A percentile compares a stretch with the other conserved stretches of the same genome.
Conservation (phyloP, 2,329 filamentous ascomycete genomes). For the Cladosporium sp. region DNA sequence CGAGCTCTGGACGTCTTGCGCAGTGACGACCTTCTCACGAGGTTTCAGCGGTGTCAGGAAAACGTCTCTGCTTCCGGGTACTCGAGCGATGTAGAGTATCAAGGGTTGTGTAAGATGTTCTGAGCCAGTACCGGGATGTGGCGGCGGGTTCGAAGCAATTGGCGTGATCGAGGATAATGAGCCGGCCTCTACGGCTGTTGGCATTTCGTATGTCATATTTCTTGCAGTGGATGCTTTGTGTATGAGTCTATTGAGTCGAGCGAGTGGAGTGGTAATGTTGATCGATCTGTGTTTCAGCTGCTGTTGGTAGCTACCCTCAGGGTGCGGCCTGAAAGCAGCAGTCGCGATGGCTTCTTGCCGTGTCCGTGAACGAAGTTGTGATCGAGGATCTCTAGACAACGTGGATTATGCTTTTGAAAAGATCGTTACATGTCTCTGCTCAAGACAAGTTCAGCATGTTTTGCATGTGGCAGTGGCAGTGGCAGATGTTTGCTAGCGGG, state of each 20-base stretch:
- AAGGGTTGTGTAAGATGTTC: constrained; percentile 64
- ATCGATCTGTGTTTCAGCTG: background rate
- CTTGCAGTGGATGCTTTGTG: background rate
- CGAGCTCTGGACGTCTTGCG: constrained; percentile 78
- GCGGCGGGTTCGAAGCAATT: constrained; percentile 80
- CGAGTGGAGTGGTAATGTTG: background rate
- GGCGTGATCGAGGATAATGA: constrained; percentile 76
- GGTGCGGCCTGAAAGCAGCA: background rate
- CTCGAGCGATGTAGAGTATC: constrained; percentile 84
- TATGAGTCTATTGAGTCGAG: background rate
- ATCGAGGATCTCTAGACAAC: background rate
- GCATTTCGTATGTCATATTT: constrained; percentile 24
- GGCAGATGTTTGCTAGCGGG: background rate
- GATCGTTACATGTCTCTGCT: background rate
- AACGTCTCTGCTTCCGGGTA: constrained; percentile 87
- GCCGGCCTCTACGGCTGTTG: constrained; percentile 63
- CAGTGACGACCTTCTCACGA: constrained; percentile 80
- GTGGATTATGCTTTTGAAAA: background rate
- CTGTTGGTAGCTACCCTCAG: background rate
- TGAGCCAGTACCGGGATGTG: constrained; percentile 63
- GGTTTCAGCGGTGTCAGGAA: constrained; percentile 91
- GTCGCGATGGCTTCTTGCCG: background rate
- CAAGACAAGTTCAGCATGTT: background rate
- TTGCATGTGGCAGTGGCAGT: background rate
- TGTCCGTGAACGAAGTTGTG: background rate